Evolutionary conservation across 306 rosid species (phyloP).

Genomic region (Cucurbita argyrosperma): DNA sequence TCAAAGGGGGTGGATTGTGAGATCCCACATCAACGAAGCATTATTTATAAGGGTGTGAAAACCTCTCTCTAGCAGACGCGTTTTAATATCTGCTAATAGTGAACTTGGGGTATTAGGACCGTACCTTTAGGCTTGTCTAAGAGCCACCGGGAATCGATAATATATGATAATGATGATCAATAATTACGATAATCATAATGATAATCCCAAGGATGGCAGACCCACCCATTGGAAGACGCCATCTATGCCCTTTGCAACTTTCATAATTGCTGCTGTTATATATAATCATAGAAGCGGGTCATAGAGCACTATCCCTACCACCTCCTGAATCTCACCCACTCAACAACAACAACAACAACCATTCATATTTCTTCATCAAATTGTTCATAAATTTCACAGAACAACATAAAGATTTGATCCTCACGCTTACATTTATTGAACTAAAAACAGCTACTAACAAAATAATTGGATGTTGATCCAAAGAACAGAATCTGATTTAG

Average conservation of each 20-base stretch:
- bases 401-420: background rate
- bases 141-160: background rate
- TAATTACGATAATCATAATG: slow-evolving; percentile 4
- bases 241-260: background rate
- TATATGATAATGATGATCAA: background rate
- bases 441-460: background rate
- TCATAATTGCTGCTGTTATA: background rate
- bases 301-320: slow-evolving; percentile 1
- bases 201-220: slow-evolving; percentile 7
- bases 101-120: too few species aligned
- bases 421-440: background rate
- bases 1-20: too few species aligned
- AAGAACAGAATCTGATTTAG: background rate
- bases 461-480: background rate
- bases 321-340: slow-evolving; percentile 8
- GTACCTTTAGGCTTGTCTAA: background rate
- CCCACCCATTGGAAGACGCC: background rate
- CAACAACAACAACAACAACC: background rate
- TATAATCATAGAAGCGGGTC: background rate
- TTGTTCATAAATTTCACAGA: background rate
- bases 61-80: too few species aligned
- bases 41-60: too few species aligned
- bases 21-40: too few species aligned
- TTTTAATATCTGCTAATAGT: too few species aligned
- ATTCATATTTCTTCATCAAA: too few species aligned